Base-by-base conservation (phyloP, 2,329 filamentous ascomycete genomes). In the Chrysoporthe cubensis region DNA sequence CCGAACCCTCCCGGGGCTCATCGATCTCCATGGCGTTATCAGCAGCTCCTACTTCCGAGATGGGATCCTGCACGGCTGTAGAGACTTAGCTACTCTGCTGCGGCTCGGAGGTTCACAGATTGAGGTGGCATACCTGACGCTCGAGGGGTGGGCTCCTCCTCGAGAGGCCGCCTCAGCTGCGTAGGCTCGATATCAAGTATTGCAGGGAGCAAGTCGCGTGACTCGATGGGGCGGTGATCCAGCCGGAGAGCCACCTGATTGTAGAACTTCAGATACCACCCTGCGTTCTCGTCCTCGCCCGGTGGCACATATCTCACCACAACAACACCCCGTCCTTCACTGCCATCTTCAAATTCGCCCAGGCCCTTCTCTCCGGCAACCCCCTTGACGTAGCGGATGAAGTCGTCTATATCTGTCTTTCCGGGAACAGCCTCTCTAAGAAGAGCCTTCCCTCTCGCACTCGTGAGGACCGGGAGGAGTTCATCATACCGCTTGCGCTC, bases 181-280 rank as follows among this genome's bases (percentile, higher is more conserved):
- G 86, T 88, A 7, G 93, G 88, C 79, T 98, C 90, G 62, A 91
- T 91, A n/a, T 84, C 88, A 40, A 98, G 80, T 58, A 99, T 96
- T 1, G 92, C 92, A 77, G 97, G 93, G 2, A 99, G 84, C 70
- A 99, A 97, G 73, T 97, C 94, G 67, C 91, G 94, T 75, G 97
- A 94, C 72, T 95, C 89, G 64, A 97, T 90, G 2, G 94, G 89
- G 4, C 93, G 88, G 76, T 97, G 94, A 69, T 94, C 90, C 14
- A 96, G 85, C 58, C 88, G 83, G 26, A 90, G 77, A 2, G 94
- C 91, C 18, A 96, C 87, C 8, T 88, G 81, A 5, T 85, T 89
- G 71, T 90, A 85, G 72, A 97, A 90, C 1, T 88, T 81, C 18
- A 86, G 83, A 69, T 88, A 92, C 93, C 92, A 97, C 11, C 86